Evolutionary conservation across 2,329 filamentous ascomycete genomes (phyloP).

Genomic region (Tolypocladium sp.): DNA sequence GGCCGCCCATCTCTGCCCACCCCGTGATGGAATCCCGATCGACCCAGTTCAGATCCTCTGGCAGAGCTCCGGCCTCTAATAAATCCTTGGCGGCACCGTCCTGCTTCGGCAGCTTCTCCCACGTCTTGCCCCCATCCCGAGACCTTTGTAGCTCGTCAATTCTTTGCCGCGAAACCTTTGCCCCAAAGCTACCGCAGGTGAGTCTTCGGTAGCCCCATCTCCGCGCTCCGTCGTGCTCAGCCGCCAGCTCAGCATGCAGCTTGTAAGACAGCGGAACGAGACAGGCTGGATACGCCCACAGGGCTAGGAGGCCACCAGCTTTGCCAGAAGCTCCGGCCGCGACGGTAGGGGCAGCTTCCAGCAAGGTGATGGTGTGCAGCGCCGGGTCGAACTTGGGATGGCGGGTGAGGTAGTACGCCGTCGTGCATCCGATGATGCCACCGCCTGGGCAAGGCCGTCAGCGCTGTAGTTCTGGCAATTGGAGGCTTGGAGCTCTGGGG

Average conservation of each 20-base stretch:
- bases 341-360: conserved; percentile 75
- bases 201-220: conserved; percentile 82
- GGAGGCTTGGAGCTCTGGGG: not conserved
- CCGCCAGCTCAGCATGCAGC: conserved; percentile 75
- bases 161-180: conserved; percentile 25
- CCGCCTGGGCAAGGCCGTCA: conserved; percentile 48
- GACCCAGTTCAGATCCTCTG: conserved; percentile 78
- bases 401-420: conserved; percentile 82
- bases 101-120: conserved; percentile 55
- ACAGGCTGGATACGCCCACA: conserved; percentile 82
- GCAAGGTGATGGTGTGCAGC: conserved; percentile 70
- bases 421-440: conserved; percentile 86
- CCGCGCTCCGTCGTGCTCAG: conserved; percentile 67
- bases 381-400: conserved; percentile 71
- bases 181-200: conserved; percentile 55
- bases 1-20: conserved; percentile 73
- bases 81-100: conserved; percentile 36
- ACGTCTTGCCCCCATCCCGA: conserved; percentile 30
- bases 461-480: conserved; percentile 1
- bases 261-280: conserved; percentile 81
- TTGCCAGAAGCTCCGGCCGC: conserved; percentile 93
- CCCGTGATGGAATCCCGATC: conserved; percentile 53
- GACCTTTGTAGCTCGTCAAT: conserved; percentile 18
- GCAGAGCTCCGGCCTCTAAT: conserved; percentile 52
- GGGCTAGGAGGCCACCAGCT: conserved; percentile 78